A percentile compares a stretch with the other conserved stretches of the same genome.
Evolutionary conservation across 495 filamentous ascomycete genomes (phyloP).

Genomic region (Neurospora hispaniola): DNA sequence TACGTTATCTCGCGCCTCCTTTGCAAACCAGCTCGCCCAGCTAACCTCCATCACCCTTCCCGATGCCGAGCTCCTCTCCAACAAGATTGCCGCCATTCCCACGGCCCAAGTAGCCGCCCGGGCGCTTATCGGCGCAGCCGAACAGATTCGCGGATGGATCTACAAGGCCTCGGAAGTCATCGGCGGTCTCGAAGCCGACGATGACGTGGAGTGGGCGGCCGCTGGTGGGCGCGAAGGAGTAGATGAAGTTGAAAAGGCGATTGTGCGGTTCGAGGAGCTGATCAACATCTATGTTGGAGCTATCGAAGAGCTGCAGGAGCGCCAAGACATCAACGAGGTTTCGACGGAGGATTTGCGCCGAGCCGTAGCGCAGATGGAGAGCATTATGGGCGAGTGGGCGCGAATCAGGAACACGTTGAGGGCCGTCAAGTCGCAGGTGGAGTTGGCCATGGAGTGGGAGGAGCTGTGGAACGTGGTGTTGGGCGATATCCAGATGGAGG

Average conservation of each 20-base stretch:
- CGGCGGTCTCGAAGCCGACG: conserved; percentile 75
- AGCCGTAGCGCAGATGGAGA: conserved; percentile 79
- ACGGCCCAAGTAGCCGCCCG: conserved; percentile 68
- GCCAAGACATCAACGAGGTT: conserved; percentile 65
- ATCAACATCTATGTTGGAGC: conserved; percentile 83
- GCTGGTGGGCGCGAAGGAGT: conserved; percentile 83
- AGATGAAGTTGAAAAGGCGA: conserved; percentile 78
- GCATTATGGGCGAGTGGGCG: conserved; percentile 72
- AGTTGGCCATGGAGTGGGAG: conserved; percentile 97
- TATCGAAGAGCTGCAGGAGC: conserved; percentile 76
- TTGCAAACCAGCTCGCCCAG: conserved; percentile 81
- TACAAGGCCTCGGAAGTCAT: conserved; percentile 80
- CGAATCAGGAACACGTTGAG: conserved; percentile 64
- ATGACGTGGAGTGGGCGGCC: conserved; percentile 96
- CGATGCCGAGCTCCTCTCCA: conserved; percentile 66
- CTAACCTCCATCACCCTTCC: conserved; percentile 78
- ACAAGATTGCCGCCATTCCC: conserved; percentile 70
- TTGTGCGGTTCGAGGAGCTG: conserved; percentile 72
- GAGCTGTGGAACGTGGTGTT: conserved; percentile 90
- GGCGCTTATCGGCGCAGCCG: conserved; percentile 68
- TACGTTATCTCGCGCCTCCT: conserved; percentile 79
- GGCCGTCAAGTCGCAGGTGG: conserved; percentile 77
- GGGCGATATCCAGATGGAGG: conserved; percentile 84
- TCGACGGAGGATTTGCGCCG: conserved; percentile 53
- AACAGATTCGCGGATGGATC: conserved; percentile 89